Conservation (phyloP, 257 asterid genomes). For the Solanum bukasovii region DNA sequence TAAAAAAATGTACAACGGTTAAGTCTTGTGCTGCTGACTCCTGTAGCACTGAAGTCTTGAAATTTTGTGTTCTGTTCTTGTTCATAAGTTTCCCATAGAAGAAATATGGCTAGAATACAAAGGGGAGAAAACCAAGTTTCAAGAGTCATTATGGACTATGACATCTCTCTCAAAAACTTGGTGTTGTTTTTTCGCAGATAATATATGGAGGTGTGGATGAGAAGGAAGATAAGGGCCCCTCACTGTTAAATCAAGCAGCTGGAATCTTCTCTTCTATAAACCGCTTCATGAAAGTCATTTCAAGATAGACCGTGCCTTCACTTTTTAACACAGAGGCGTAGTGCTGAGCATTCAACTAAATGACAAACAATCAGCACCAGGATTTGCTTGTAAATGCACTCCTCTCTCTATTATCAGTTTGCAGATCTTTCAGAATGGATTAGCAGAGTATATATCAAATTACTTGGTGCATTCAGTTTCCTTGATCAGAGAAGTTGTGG, state of each 20-base stretch:
- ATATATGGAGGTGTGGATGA: conserved; percentile 57
- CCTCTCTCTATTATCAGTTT: neutral
- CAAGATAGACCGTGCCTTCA: conserved; percentile 29
- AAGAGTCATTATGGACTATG: neutral
- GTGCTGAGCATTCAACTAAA: neutral
- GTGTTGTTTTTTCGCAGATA: conserved; percentile 24
- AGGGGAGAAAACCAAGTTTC: neutral
- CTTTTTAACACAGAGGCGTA: neutral
- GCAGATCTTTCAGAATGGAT: neutral
- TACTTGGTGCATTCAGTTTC: neutral
- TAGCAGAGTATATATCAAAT: neutral
- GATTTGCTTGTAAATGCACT: neutral
- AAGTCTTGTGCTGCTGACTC: neutral
- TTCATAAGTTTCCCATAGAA: neutral
- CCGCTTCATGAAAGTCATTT: conserved; percentile 83
- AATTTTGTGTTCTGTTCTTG: neutral
- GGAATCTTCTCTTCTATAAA: conserved; percentile 70
- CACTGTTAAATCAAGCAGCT: conserved; percentile 76
- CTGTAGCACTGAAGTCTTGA: neutral
- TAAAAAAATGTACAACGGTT: neutral
- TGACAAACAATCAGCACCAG: neutral
- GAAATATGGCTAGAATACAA: neutral
- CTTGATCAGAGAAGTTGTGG: neutral
- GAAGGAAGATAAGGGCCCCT: conserved; percentile 36
- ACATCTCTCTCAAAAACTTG: neutral